phyloP scores from a whole-genome alignment of 495 filamentous ascomycete species.

The Penicillium mononematosum region DNA sequence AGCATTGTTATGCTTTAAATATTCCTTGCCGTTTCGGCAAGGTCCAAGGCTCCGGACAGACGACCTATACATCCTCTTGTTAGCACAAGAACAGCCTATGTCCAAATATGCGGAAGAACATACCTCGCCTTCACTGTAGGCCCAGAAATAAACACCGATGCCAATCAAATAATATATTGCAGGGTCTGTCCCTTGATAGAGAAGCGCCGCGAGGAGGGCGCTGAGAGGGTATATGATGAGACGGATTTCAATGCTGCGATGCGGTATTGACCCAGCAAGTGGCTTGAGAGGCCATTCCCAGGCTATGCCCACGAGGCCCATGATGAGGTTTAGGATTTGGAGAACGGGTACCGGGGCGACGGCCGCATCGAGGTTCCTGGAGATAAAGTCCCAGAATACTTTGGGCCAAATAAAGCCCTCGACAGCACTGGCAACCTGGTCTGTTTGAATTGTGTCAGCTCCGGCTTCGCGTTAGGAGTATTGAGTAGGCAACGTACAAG shows the following conservation, averaged over 20 bases:
- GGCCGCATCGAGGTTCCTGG: constrained; percentile 81
- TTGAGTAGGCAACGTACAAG: constrained; percentile 58
- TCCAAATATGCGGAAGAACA: constrained; percentile 24
- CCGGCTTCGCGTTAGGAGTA: neutral
- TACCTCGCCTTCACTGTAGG: constrained; percentile 95
- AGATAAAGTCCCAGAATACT: constrained; percentile 96
- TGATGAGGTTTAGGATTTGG: constrained; percentile 91
- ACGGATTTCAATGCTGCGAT: constrained; percentile 83
- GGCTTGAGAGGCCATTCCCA: constrained; percentile 87
- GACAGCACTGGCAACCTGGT: constrained; percentile 82
- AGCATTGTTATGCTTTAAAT: constrained; percentile 31
- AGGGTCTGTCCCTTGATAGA: constrained; percentile 91
- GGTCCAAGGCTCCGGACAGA: constrained; percentile 60
- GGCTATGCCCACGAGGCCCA: constrained; percentile 74
- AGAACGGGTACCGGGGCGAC: constrained; percentile 87
- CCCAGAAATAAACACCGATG: constrained; percentile 90
- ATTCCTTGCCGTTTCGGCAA: constrained; percentile 39
- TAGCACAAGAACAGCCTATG: constrained; percentile 10
- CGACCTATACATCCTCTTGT: constrained; percentile 37
- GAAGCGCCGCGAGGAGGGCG: constrained; percentile 67
- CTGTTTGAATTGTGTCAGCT: constrained; percentile 37
- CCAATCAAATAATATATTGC: constrained; percentile 91
- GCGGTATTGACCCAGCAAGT: constrained; percentile 63
- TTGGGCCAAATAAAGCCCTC: constrained; percentile 98
- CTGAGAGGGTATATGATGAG: constrained; percentile 80